Percentiles rank a stretch among this genome's conserved stretches.
Conservation (phyloP, 441 rosid species). For the Rhodomyrtus psidioides region DNA sequence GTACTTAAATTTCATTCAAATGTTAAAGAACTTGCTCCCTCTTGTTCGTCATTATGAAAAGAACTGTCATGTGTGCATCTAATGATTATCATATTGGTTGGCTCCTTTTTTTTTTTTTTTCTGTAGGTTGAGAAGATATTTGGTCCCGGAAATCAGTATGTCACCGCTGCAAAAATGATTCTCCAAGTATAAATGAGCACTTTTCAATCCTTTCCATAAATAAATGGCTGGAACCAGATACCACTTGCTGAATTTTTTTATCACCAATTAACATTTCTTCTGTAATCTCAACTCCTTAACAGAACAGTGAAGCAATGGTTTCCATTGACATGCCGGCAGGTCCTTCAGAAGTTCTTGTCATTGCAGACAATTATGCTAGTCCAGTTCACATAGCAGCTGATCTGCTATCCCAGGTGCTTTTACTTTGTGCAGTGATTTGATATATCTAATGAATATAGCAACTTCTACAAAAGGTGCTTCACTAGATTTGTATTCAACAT, state of each 20-base stretch:
- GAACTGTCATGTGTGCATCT: background rate
- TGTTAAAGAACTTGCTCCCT: background rate
- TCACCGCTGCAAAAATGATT: conserved; percentile 95
- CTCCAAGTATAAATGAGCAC: conserved; percentile 44
- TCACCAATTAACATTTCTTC: background rate
- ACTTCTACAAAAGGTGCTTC: too few relatives aligned
- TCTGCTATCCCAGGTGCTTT: conserved; percentile 77
- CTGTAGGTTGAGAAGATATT: conserved; percentile 83
- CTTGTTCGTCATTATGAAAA: background rate
- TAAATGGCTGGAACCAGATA: background rate
- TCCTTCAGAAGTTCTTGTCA: conserved; percentile 89
- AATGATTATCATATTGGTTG: background rate
- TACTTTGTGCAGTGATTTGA: background rate
- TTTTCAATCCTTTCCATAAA: background rate
- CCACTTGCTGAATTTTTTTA: background rate
- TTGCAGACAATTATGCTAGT: conserved; percentile 69
- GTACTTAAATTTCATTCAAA: background rate
- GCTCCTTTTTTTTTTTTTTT: background rate
- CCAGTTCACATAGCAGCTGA: conserved; percentile 92
- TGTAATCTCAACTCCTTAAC: conserved; percentile 10
- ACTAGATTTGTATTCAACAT: too few relatives aligned
- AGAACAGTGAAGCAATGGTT: conserved; percentile 98
- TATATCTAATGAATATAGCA: too few relatives aligned
- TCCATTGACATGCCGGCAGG: conserved; percentile 99
- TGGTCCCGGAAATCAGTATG: conserved; percentile 96